Base-by-base conservation (phyloP, 2,329 filamentous ascomycete species). In the Clonostachys rosea region DNA sequence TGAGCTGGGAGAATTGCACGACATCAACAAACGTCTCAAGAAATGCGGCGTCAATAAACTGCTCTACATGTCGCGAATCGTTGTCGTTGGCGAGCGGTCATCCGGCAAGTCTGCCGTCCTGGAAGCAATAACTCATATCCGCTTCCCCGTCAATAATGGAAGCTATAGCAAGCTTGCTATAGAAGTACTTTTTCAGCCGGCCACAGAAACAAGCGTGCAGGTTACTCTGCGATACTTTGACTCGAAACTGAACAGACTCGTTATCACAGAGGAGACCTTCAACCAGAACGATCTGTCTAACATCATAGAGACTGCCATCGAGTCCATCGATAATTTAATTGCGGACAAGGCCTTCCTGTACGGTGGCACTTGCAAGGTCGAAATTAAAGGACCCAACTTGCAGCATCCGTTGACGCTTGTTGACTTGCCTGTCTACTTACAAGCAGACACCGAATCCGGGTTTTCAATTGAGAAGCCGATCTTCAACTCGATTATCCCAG, bases 81-180 rank as follows among this genome's bases (percentile, higher is more conserved):
- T 84, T 5, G 79, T 84, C 6, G 77, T 78, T 30, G 81, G 83
- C 5, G 75, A 82, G 46, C 78, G 81, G 48, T 81, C 76, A 0
- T 74, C 75, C 1, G 82, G 81, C 3, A 86, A 86, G 56, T 81
- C 75, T n/a, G 84, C 79, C 0, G 79, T 85, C 0, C 70, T 86
- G 0, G 78, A 85, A 52, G 83, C 82, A 0, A 79, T 87, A 42
- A 79, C 81, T 0, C 72, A 76, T 10, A 75, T 87, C 2, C 71
- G 72, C 0, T 85, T 86, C 42, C 77, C 79, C 0, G 64, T 73
- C 11, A 76, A 81, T 6, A 73, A 74, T 13, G 74, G 66, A 20
- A 47, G 80, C 0, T 84, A 79, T 56, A 86, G 82, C 0, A 68
- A 78, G 1, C 84, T 84, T 50, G 75, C 81, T 0, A 85, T 79